Conservation (phyloP, 805 yeast species). For the Starmerella etchellsii region DNA sequence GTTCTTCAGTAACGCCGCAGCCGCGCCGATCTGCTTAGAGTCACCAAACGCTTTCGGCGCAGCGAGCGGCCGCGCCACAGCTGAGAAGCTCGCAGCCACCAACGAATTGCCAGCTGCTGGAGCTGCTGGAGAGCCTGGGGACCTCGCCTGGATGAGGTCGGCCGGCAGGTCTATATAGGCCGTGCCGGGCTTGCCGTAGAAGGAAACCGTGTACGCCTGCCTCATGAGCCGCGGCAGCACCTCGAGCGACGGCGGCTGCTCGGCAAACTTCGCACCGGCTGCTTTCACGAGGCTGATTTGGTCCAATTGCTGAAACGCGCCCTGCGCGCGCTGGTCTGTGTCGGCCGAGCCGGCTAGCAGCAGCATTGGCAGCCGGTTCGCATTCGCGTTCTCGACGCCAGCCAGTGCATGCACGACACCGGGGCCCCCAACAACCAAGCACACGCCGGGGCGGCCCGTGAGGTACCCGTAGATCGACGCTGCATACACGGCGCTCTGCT, state of each 20-base stretch:
- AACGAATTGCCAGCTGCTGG: constrained; percentile 4
- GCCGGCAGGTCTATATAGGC: constrained; percentile 58
- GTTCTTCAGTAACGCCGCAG: constrained; percentile 26
- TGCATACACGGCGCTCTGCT: constrained; percentile 64
- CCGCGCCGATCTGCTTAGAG: constrained; percentile 27
- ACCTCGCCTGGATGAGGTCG: constrained; percentile 35
- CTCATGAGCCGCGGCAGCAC: constrained; percentile 32
- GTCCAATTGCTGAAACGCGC: constrained; percentile 63
- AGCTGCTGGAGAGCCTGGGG: neutral
- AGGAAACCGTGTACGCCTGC: constrained; percentile 36
- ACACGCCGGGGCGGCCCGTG: constrained; percentile 52
- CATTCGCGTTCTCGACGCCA: constrained; percentile 48
- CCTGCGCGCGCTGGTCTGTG: constrained; percentile 37
- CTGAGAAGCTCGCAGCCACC: neutral
- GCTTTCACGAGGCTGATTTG: constrained; percentile 40
- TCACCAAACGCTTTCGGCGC: constrained; percentile 33
- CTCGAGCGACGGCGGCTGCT: constrained; percentile 29
- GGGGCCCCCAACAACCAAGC: constrained; percentile 65
- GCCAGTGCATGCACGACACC: constrained; percentile 57
- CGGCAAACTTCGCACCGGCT: constrained; percentile 39
- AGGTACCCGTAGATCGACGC: constrained; percentile 59
- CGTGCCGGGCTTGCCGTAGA: constrained; percentile 46
- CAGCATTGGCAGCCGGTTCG: constrained; percentile 53
- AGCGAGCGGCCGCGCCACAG: constrained; percentile 19
- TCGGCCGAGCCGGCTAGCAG: constrained; percentile 53